These are phyloP conservation scores for Yamadazyma ubonensis DNA, from an alignment of 805 yeast genomes.

Conservation along the genomic window DNA sequence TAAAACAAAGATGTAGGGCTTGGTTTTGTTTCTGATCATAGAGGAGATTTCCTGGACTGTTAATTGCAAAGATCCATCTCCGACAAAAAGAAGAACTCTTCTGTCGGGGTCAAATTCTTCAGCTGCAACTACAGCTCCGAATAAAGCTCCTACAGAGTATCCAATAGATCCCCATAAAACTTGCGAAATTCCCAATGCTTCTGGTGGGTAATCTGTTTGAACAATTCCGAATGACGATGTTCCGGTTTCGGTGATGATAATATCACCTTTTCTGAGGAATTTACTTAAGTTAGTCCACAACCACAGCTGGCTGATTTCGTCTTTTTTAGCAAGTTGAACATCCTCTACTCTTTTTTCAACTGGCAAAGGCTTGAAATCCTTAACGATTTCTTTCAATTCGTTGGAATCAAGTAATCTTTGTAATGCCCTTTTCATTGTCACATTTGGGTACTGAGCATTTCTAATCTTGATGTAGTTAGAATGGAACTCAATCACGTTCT, in stretches of 20 bases:
- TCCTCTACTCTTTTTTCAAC: slow-evolving; percentile 18
- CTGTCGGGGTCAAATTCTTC: slow-evolving; percentile 30
- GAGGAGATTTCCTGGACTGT: slow-evolving; percentile 42
- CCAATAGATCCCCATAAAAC: slow-evolving; percentile 40
- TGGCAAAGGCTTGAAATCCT: slow-evolving; percentile 14
- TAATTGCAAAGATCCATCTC: slow-evolving; percentile 43
- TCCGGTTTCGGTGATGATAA: slow-evolving; percentile 36
- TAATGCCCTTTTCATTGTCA: slow-evolving; percentile 58
- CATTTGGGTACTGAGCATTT: slow-evolving; percentile 68
- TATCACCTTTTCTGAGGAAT: slow-evolving; percentile 32
- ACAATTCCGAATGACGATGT: slow-evolving; percentile 37
- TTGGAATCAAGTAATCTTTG: slow-evolving; percentile 18
- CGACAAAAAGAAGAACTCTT: slow-evolving; percentile 41
- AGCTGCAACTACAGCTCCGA: slow-evolving; percentile 36
- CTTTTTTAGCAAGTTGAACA: slow-evolving; percentile 7
- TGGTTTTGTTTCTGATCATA: slow-evolving; percentile 34
- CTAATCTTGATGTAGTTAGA: slow-evolving; percentile 71
- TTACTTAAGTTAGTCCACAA: slow-evolving; percentile 29
- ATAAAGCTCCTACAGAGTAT: slow-evolving; percentile 33
- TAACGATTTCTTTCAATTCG: slow-evolving; percentile 10
- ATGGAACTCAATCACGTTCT: slow-evolving; percentile 75
- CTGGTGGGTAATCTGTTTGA: slow-evolving; percentile 30
- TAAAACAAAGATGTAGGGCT: slow-evolving; percentile 38
- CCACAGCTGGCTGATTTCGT: slow-evolving; percentile 26
- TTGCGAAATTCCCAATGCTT: slow-evolving; percentile 33